Evolutionary conservation across 129 eudicot species (phyloP).

Genomic region (Daucus carota): DNA sequence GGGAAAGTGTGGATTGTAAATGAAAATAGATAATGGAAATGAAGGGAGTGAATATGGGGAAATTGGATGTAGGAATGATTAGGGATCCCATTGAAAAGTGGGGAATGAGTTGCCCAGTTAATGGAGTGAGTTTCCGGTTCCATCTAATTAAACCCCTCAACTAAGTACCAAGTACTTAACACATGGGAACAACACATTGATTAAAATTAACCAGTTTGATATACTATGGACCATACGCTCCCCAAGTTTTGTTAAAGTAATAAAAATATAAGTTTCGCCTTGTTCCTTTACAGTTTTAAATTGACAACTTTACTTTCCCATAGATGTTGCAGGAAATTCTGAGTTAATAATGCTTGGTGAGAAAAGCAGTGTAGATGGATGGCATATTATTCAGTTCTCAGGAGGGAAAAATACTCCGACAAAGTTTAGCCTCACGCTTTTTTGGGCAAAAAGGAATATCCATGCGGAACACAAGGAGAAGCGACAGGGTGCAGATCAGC

Average conservation of each 20-base stretch:
- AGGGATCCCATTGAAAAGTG: background rate
- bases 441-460: conserved; percentile 39
- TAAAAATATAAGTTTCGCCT: background rate
- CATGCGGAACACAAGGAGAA: background rate
- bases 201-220: background rate
- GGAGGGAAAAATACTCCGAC: conserved; percentile 86
- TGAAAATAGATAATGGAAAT: background rate
- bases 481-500: conserved; percentile 9
- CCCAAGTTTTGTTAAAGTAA: background rate
- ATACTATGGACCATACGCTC: background rate
- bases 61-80: background rate
- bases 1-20: background rate
- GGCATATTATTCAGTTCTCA: conserved; percentile 89
- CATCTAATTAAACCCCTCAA: background rate
- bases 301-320: background rate
- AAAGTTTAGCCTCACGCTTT: conserved; percentile 59
- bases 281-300: background rate
- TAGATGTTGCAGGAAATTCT: conserved; percentile 35
- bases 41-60: background rate
- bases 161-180: background rate
- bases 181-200: background rate
- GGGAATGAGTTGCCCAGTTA: background rate
- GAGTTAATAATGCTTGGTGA: conserved; percentile 54
- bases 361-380: conserved; percentile 58
- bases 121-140: background rate